Base-by-base conservation (phyloP, 2,329 filamentous ascomycete genomes). In the Curvularia hawaiiensis region DNA sequence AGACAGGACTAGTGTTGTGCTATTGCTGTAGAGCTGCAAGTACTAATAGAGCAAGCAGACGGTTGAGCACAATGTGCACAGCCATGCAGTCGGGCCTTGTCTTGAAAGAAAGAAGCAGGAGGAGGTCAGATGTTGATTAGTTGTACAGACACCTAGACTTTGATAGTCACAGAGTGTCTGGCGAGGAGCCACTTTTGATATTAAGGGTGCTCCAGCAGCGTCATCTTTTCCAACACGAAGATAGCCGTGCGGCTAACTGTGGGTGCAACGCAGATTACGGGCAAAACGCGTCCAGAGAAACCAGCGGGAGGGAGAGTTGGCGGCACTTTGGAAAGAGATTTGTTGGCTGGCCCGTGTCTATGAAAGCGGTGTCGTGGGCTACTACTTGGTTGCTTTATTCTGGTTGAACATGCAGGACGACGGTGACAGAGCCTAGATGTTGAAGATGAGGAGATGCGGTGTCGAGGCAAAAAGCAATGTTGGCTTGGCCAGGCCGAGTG, bases 131-230 rank as follows among this genome's bases (percentile, higher is more conserved):
- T 31, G 41, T 46, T 33, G 50, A 22, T 38, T 18, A 35, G 22
- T 38, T 14, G 35, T 45, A 22, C 24, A 18, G 24, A 26, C 5
- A 41, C 12, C 22, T 31, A 41, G n/a, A 47, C 11, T 31, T 14
- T 3, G 20, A 31, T 9, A 33, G 44, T n/a, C 44, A 33, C 6
- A 11, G 12, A 26, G 10, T 46, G n/a, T 28, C 3, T 39, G 31
- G 22, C 24, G 24, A 30, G 33, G 35, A 18, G 35, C 35, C 47
- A 50, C 38, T 46, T 26, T 38, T 45, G 31, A 52, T 38, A 50
- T 40, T 40, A 50, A 50, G 22, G 47, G 24, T 18, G 35, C 26
- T 50, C 5, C n/a, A 7, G n/a, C 26, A 16, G n/a, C 11, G 33
- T 10, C 47, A 40, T 38, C 8, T 50, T 30, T 50, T 39, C n/a